phyloP scores from a whole-genome alignment of 306 rosid genomes.

The Dalbergia cultrata region DNA sequence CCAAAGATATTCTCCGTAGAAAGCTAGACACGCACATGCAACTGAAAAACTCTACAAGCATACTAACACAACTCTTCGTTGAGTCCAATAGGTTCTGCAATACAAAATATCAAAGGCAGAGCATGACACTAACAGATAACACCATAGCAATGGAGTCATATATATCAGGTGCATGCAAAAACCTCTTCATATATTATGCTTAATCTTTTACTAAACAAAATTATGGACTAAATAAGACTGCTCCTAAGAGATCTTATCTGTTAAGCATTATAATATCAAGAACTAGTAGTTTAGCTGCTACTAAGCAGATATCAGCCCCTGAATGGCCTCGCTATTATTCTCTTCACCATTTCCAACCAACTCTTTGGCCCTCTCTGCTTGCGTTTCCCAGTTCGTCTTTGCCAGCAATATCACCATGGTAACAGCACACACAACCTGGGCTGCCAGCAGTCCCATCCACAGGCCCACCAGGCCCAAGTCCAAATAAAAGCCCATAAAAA shows the following conservation, averaged over 20 bases:
- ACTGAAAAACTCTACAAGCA: background rate
- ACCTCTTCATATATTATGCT: background rate
- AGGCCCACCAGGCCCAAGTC: constrained; percentile 43
- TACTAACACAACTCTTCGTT: background rate
- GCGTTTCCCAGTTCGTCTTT: constrained; percentile 46
- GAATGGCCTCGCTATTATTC: background rate
- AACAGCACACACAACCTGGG: constrained; percentile 41
- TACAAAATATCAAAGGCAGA: background rate
- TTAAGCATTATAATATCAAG: background rate
- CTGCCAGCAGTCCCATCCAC: constrained; percentile 50
- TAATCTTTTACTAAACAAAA: background rate
- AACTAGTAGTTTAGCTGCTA: background rate
- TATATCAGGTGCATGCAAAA: background rate
- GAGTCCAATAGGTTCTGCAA: background rate
- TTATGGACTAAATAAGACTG: background rate
- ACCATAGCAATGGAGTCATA: background rate
- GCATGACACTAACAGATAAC: background rate
- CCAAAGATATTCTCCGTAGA: background rate
- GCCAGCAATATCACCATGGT: constrained; percentile 38
- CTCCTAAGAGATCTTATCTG: no score
- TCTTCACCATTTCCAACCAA: constrained; percentile 13
- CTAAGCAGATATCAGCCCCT: background rate
- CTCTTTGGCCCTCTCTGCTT: constrained; percentile 40
- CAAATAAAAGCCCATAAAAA: constrained; percentile 27
- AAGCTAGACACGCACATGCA: background rate